Evolutionary conservation across 108 stramenopile genomes (phyloP).

Genomic region (Schizochytrium sp.): DNA sequence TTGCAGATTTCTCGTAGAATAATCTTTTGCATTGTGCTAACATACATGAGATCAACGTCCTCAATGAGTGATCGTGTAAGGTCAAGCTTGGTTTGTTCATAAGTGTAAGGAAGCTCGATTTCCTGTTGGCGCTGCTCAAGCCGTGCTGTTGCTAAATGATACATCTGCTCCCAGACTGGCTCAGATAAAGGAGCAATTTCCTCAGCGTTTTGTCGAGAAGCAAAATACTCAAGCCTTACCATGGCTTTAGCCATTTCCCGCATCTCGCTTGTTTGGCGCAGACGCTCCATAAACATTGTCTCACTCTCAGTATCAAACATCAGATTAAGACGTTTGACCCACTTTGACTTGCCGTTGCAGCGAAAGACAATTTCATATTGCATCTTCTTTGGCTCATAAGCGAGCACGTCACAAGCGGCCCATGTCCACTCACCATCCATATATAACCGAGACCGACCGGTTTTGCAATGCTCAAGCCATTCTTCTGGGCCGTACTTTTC

Average conservation of each 20-base stretch:
- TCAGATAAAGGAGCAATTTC: constrained; percentile 60
- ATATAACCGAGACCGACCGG: constrained; percentile 25
- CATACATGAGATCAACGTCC: constrained; percentile 74
- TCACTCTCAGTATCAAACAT: constrained; percentile 75
- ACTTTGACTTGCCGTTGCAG: constrained; percentile 63
- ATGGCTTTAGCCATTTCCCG: constrained; percentile 70
- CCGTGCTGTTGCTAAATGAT: background rate
- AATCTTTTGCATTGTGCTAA: constrained; percentile 74
- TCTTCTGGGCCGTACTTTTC: constrained; percentile 34
- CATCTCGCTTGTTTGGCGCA: constrained; percentile 56
- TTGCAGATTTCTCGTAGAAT: constrained; percentile 65
- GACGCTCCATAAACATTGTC: constrained; percentile 66
- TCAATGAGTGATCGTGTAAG: constrained; percentile 72
- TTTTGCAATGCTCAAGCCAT: constrained; percentile 4
- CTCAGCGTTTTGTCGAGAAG: constrained; percentile 69
- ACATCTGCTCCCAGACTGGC: constrained; percentile 50
- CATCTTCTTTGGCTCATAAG: background rate
- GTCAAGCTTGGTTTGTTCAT: constrained; percentile 5
- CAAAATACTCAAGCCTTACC: constrained; percentile 76
- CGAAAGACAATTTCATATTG: constrained; percentile 60
- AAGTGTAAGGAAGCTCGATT: background rate
- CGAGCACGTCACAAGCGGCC: constrained; percentile 7
- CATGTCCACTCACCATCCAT: constrained; percentile 41
- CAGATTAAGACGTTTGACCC: constrained; percentile 74
- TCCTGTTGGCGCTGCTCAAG: constrained; percentile 34